These are phyloP conservation scores for Nosema muscidifuracis DNA, from an alignment of 371 early-diverging fungal species.

Conservation along the genomic window DNA sequence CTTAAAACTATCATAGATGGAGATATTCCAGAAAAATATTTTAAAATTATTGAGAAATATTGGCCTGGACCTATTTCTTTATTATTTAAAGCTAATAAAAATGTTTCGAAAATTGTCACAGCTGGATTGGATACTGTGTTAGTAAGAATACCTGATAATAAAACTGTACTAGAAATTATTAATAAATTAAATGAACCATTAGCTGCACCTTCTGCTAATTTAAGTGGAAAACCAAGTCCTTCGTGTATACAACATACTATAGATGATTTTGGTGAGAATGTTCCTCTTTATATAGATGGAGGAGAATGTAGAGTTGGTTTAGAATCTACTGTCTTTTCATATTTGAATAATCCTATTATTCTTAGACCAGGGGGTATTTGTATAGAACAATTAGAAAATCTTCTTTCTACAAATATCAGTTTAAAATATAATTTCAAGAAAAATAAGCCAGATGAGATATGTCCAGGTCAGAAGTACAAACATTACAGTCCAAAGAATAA, in stretches of 20 bases:
- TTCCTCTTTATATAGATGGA: slow-evolving; percentile 80
- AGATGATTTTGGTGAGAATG: slow-evolving; percentile 73
- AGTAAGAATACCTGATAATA: slow-evolving; percentile 83
- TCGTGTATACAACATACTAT: slow-evolving; percentile 80
- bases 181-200: slow-evolving; percentile 76
- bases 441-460: slow-evolving; percentile 66
- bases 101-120: slow-evolving; percentile 71
- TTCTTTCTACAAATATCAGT: slow-evolving; percentile 9
- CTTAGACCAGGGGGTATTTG: slow-evolving; percentile 95
- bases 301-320: slow-evolving; percentile 82
- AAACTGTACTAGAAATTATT: slow-evolving; percentile 79
- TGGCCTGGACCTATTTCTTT: slow-evolving; percentile 98
- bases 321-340: slow-evolving; percentile 86
- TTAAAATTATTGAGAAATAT: slow-evolving; percentile 65
- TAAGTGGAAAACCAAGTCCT: slow-evolving; percentile 86
- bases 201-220: slow-evolving; percentile 98
- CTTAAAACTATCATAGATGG: slow-evolving; percentile 67
- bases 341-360: slow-evolving; percentile 69
- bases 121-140: slow-evolving; percentile 81
- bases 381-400: slow-evolving; percentile 67
- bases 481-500: slow-evolving; percentile 79
- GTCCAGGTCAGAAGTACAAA: slow-evolving; percentile 96
- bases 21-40: slow-evolving; percentile 53
- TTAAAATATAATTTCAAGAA: slow-evolving; percentile 9
- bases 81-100: slow-evolving; percentile 70